Base-by-base conservation (phyloP, 352 stramenopile genomes). In the Phytophthora uliginosa region DNA sequence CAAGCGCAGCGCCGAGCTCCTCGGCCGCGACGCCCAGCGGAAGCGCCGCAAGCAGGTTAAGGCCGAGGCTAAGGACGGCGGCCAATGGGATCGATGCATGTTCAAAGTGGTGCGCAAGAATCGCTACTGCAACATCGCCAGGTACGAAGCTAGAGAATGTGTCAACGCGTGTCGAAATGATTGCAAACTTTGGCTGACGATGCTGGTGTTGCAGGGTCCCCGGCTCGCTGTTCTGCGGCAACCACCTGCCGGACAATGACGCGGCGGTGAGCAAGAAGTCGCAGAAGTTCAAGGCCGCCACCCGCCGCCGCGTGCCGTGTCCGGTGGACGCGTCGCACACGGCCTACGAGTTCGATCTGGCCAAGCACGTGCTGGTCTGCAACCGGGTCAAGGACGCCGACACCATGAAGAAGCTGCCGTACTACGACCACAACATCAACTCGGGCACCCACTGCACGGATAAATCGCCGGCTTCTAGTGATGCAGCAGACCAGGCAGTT, bases 381-480 rank as follows among this genome's bases (percentile, higher is more conserved):
- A 96, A 95, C 75, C 86, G 85, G 13, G 77, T 89, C 26, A 92
- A 92, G 60, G 86, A 95, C 58, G 78, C 78, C 18, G 74, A 85
- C 2, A 65, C 66, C n/a, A 89, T 89, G 76, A 81, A 78, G 69
- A 69, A 74, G 24, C 72, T 95, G 53, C 84, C 88, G 20, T 95
- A 86, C 71, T 96, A 94, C 66, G 79, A 63, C 24, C 81, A 88
- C 58, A 91, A 94, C 53, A 93, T 96, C 63, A 96, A 96, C 72
- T 94, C 87, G 33, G 89, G 87, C 5, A 80, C 57, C 6, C 81
- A 93, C 54, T 79, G 63, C 40, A 60, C 52, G 10, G 24, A 15
- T n/a, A 20, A 53, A 31, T 17, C n/a, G 8, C 26, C 4, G 2
- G 47, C 17, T 17, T 22, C 45, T 15, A 66, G 15, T 36, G 58